Base-by-base conservation (phyloP, 2,329 filamentous ascomycete species). In the Drechslera avenae region DNA sequence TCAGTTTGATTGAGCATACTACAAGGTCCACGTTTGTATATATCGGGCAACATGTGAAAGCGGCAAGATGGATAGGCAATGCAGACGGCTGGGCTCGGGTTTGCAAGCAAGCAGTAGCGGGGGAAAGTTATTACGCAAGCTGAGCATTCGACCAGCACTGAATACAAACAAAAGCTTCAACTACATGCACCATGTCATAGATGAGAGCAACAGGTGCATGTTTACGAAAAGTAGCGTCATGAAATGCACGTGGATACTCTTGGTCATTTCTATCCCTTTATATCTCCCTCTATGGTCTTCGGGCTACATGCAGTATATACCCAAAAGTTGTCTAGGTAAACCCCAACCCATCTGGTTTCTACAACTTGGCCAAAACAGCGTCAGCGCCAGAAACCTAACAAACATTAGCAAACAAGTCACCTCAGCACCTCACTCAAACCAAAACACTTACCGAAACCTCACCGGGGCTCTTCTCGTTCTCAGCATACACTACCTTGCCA, bases 401-500 rank as follows among this genome's bases (percentile, higher is more conserved):
- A 65, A 68, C 71, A 37, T 53, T 18, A 51, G 39, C 28, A 32
- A 13, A 31, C n/a, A 21, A n/a, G n/a, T n/a, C 19, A 34, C 42
- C 9, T 4, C 17, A n/a, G 13, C 5, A 36, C 5, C 10, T 14
- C 8, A 9, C 23, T 5, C 2, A 14, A 35, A 19, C 10, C 14
- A 26, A 5, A 21, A 30, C 19, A 54, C 54, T 51, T 44, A 80
- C 79, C 43, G 73, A 73, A 33, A 82, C 77, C 54, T 81, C 68
- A 37, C 76, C 66, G 3, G 76, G 76, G 56, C 77, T 81, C 57
- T 72, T 73, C 78, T 95, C 90, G 67, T 84, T 86, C 76, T 88
- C 89, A 54, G 89, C 88, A 74, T 95, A 95, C 68, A 78, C 80
- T 67, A 96, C 82, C 80, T 90, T 93, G 75, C 90, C 90, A 23